phyloP scores from a whole-genome alignment of 106 monocot species.

The Amphibolis antarctica region DNA sequence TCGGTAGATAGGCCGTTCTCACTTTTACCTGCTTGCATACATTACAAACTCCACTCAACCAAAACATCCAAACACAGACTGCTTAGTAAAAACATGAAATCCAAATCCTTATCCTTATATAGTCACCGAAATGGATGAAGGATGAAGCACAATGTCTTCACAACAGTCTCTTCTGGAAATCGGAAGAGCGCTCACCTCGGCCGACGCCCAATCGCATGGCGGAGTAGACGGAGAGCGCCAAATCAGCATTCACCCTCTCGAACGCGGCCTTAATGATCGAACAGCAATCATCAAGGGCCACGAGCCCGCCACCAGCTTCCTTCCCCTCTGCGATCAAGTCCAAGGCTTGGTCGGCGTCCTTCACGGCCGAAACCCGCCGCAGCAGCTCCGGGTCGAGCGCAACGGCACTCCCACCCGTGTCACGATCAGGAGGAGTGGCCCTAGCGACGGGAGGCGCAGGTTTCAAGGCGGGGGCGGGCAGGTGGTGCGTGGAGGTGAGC shows the following conservation, averaged over 20 bases:
- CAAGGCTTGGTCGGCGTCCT: constrained; percentile 56
- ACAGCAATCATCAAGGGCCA: constrained; percentile 42
- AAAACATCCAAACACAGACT: not conserved
- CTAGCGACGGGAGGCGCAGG: no score
- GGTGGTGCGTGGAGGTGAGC: not conserved
- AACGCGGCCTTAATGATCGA: constrained; percentile 50
- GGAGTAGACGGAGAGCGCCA: constrained; percentile 62
- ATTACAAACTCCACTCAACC: not conserved
- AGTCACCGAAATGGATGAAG: no score
- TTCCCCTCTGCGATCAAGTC: constrained; percentile 29
- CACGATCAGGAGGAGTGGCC: not conserved
- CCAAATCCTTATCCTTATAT: no score
- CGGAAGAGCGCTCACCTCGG: not conserved
- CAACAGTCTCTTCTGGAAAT: no score
- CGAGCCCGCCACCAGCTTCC: constrained; percentile 8
- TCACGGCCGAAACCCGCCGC: constrained; percentile 36
- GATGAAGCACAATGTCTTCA: no score
- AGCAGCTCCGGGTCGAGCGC: constrained; percentile 38
- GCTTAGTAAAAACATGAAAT: no score
- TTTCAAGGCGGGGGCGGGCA: not conserved
- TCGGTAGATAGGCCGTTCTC: constrained; percentile 14
- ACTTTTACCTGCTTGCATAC: constrained; percentile 23
- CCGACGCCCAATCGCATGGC: constrained; percentile 35
- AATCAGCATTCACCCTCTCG: constrained; percentile 40
- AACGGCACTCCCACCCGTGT: not conserved